phyloP scores from a whole-genome alignment of 345 rosid genomes.

The Pseudoturritis turrita region DNA sequence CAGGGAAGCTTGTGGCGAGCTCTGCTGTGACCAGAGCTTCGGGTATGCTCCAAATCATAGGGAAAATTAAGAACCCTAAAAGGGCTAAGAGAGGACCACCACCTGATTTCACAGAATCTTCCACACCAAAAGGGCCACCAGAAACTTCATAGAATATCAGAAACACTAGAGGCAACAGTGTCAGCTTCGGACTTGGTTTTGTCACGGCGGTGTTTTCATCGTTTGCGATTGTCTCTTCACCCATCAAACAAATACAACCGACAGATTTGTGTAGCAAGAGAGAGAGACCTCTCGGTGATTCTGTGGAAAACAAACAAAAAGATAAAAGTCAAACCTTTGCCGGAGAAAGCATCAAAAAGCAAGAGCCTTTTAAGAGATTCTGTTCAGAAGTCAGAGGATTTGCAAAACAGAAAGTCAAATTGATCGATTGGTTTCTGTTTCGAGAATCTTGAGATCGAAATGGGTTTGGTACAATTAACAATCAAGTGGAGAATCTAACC shows the following conservation, averaged over 20 bases:
- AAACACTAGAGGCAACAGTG: conserved; percentile 72
- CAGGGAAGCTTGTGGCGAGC: conserved; percentile 88
- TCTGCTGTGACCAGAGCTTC: conserved; percentile 94
- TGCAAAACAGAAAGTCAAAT: conserved; percentile 16
- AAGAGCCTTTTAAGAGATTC: not conserved
- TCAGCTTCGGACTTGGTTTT: conserved; percentile 57
- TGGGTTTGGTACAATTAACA: not conserved
- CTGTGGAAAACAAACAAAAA: conserved; percentile 11
- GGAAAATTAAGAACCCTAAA: conserved; percentile 79
- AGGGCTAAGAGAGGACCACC: conserved; percentile 87
- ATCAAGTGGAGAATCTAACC: not conserved
- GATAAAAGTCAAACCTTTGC: not conserved
- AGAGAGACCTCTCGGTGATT: not conserved
- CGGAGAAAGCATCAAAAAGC: not conserved
- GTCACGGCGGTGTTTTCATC: conserved; percentile 27
- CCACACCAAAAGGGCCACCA: conserved; percentile 96
- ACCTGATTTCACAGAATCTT: conserved; percentile 80
- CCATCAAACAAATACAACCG: conserved; percentile 42
- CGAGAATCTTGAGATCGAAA: not conserved
- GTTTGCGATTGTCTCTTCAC: conserved; percentile 48
- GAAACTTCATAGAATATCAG: conserved; percentile 92
- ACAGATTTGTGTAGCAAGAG: not conserved
- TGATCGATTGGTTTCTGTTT: not conserved
- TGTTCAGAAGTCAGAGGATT: conserved; percentile 2
- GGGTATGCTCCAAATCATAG: conserved; percentile 85